A percentile compares a stretch with the other conserved stretches of the same genome.
Evolutionary conservation across 176 grass and related monocot genomes (phyloP).

Genomic region (Oryza officinalis): DNA sequence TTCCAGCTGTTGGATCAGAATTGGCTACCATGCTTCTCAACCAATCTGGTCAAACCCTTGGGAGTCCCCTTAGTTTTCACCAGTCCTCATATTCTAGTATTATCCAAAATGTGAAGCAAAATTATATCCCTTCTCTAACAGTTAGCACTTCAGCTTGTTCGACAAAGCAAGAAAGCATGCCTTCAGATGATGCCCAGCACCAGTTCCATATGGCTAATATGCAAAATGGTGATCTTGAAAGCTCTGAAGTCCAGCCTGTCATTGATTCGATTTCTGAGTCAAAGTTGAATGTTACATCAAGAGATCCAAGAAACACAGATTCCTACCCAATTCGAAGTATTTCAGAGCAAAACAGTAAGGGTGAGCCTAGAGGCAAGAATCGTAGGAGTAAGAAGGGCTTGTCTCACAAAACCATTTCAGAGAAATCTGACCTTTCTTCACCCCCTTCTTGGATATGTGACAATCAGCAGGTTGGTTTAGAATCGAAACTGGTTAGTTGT

Average conservation of each 20-base stretch:
- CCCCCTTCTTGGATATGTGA: constrained; percentile 40
- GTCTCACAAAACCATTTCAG: constrained; percentile 47
- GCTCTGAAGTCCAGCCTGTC: constrained; percentile 23
- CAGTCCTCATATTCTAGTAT: constrained; percentile 74
- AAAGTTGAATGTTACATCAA: constrained; percentile 36
- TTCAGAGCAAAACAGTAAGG: constrained; percentile 45
- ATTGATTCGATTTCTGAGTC: constrained; percentile 32
- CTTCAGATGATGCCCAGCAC: constrained; percentile 31
- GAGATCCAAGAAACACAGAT: constrained; percentile 29
- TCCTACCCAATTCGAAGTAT: constrained; percentile 42
- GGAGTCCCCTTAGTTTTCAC: constrained; percentile 47
- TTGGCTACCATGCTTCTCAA: constrained; percentile 67
- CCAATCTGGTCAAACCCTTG: constrained; percentile 46
- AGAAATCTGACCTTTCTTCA: constrained; percentile 55
- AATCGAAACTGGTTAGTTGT: constrained; percentile 17
- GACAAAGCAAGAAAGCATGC: constrained; percentile 35
- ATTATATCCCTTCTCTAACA: constrained; percentile 39
- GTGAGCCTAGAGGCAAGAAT: constrained; percentile 44
- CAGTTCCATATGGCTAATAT: constrained; percentile 33
- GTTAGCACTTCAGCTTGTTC: constrained; percentile 40
- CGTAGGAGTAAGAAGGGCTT: constrained; percentile 51
- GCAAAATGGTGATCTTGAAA: constrained; percentile 32
- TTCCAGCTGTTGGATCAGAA: constrained; percentile 49
- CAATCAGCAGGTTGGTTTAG: constrained; percentile 31
- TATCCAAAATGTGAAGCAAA: constrained; percentile 67